Base-by-base conservation (phyloP, 805 yeast species). In the Blastobotrys americana region DNA sequence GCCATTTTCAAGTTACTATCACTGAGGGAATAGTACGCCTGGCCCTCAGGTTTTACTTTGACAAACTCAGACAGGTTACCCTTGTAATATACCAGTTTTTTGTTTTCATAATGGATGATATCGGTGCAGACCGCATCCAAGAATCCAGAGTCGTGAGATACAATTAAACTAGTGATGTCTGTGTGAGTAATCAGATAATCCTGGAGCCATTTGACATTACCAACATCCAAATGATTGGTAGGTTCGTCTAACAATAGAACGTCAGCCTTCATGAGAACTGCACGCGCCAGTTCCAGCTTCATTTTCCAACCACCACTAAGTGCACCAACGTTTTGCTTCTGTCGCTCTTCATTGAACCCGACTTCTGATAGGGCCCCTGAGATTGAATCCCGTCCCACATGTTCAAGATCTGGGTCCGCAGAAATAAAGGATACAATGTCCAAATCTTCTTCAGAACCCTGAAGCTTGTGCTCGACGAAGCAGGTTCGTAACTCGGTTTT, bases 261-360 rank as follows among this genome's bases (percentile, higher is more conserved):
- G 68, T 90, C 98, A 28, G 97, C 98, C 67, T 82, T 87, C 87
- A 88, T 85, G 56, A 90, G 73, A 96, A 90, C 89, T 31, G 97
- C 98, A 71, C 97, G 82, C n/a, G 97, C 98, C 59, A 90, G 74
- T 69, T 89, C 97, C 55, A 90, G 76, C 70, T 90, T 90, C 98
- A 90, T 90, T 70, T 93, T 93, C 98, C 98, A 90, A 66, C 98
- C 98, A 67, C 98, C 98, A 37, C 96, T 86, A 48, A 90, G 72
- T 1, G 97, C 85, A 34, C 96, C 96, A 46, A 93, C 96, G 39
- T 85, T 77, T 69, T 89, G 97, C 23, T 77, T 76, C 64, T 95
- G 77, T 71, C 96, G 80, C 61, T 82, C 90, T 45, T 83, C 93
- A 54, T 93, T 82, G 66, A 90, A 90, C 2, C 97, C 97, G 65